Evolutionary conservation across 306 rosid species (phyloP).

Genomic region (Rubus idaeus): DNA sequence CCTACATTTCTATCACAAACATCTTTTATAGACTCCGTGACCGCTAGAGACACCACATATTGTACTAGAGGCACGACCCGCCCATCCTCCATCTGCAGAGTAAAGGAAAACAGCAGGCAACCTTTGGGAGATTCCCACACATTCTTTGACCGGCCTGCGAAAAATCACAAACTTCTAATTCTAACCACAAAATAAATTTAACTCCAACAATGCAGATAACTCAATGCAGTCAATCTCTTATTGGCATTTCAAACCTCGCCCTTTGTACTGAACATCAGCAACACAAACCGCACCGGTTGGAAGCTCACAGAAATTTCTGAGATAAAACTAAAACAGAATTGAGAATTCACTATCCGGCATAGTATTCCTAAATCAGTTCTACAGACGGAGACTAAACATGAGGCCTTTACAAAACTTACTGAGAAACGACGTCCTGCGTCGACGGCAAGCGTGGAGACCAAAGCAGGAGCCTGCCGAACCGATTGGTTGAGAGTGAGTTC

Average conservation of each 20-base stretch:
- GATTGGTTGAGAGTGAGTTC: conserved; percentile 62
- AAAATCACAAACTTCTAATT: neutral
- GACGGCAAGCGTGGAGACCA: conserved; percentile 82
- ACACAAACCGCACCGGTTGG: conserved; percentile 84
- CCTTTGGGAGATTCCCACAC: conserved; percentile 90
- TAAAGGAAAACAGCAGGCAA: conserved; percentile 85
- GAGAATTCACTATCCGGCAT: neutral
- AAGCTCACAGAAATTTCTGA: conserved; percentile 81
- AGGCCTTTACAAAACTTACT: conserved; percentile 38
- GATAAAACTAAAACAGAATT: conserved; percentile 28
- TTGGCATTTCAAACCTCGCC: conserved; percentile 64
- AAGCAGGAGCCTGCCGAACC: conserved; percentile 77
- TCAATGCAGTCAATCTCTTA: neutral
- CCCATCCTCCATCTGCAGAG: conserved; percentile 84
- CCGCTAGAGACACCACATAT: conserved; percentile 82
- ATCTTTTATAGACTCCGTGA: conserved; percentile 82
- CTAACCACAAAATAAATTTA: neutral
- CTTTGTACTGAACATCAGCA: conserved; percentile 81
- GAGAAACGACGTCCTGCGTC: conserved; percentile 83
- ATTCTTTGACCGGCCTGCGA: conserved; percentile 87
- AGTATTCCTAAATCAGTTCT: neutral
- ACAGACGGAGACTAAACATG: neutral
- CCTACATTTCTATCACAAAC: conserved; percentile 73
- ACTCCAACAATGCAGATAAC: neutral
- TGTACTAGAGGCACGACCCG: conserved; percentile 75